Evolutionary conservation across 1,284 basidiomycete genomes (phyloP).

Genomic region (Ganoderma lucidum): DNA sequence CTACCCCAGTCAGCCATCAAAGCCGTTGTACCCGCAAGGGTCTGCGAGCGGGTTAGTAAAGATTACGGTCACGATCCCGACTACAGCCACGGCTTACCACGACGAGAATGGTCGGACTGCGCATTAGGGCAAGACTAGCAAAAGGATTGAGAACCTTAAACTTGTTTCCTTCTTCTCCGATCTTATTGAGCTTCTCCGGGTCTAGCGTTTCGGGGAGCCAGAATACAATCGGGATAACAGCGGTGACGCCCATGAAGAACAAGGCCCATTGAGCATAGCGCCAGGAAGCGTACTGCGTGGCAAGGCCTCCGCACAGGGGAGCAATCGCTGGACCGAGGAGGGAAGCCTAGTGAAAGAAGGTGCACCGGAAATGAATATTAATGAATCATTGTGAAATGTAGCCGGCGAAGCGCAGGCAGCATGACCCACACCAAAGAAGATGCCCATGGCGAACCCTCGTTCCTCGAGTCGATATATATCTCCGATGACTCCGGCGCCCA

Average conservation of each 20-base stretch:
- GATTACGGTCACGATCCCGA: background rate
- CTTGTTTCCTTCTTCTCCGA: conserved; percentile 38
- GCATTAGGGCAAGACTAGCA: conserved; percentile 55
- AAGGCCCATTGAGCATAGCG: conserved; percentile 67
- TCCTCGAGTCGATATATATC: conserved; percentile 59
- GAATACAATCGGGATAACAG: conserved; percentile 53
- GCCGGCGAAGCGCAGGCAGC: background rate
- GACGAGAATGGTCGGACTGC: conserved; percentile 64
- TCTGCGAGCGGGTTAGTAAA: conserved; percentile 39
- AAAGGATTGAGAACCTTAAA: conserved; percentile 70
- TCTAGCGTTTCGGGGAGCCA: conserved; percentile 68
- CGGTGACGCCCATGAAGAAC: conserved; percentile 53
- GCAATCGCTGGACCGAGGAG: conserved; percentile 47
- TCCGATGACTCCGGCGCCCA: conserved; percentile 59
- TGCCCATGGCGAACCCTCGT: conserved; percentile 55
- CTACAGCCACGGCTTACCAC: conserved; percentile 50
- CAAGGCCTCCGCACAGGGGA: conserved; percentile 49
- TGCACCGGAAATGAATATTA: background rate
- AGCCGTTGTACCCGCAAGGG: conserved; percentile 47
- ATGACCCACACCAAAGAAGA: conserved; percentile 51
- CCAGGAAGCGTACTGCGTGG: conserved; percentile 72
- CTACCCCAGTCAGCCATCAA: conserved; percentile 54
- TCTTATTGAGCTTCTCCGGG: conserved; percentile 39
- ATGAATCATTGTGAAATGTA: background rate
- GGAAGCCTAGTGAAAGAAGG: conserved; percentile 35